Evolutionary conservation across 768 basidiomycete genomes (phyloP).

Genomic region (Boletus patriciae): DNA sequence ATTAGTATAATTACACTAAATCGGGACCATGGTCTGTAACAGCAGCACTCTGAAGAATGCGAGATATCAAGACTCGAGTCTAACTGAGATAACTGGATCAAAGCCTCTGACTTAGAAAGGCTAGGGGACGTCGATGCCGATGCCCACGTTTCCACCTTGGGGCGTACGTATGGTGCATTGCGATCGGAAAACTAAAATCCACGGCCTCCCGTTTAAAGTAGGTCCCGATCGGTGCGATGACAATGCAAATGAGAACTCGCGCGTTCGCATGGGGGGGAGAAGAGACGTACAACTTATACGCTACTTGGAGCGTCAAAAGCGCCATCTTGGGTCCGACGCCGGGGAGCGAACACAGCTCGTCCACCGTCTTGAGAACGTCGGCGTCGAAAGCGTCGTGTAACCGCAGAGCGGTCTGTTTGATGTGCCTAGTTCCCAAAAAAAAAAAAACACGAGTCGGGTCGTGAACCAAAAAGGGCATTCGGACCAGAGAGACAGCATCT

Average conservation of each 20-base stretch:
- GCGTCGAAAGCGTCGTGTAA: conserved; percentile 72
- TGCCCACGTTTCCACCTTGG: no score
- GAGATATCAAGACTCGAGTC: no score
- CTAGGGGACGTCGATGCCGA: no score
- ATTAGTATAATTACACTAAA: no score
- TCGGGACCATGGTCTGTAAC: no score
- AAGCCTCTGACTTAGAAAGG: no score
- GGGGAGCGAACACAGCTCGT: conserved; percentile 81
- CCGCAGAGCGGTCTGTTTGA: conserved; percentile 69
- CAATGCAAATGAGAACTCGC: background rate
- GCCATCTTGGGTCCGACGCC: conserved; percentile 99
- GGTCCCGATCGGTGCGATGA: background rate
- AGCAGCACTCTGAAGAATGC: no score
- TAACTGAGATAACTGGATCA: no score
- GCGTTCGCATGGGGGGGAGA: background rate
- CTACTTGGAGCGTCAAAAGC: conserved; percentile 77
- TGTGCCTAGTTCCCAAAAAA: conserved; percentile 47
- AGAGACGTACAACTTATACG: conserved; percentile 71
- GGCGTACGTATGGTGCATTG: no score
- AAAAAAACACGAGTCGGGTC: background rate
- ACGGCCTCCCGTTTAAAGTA: no score
- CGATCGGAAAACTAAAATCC: no score
- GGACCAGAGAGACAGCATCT: conserved; percentile 44
- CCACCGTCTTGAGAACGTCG: conserved; percentile 87
- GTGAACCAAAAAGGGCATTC: background rate